phyloP scores from a whole-genome alignment of 345 rosid species.

The Rhizophora apiculata region DNA sequence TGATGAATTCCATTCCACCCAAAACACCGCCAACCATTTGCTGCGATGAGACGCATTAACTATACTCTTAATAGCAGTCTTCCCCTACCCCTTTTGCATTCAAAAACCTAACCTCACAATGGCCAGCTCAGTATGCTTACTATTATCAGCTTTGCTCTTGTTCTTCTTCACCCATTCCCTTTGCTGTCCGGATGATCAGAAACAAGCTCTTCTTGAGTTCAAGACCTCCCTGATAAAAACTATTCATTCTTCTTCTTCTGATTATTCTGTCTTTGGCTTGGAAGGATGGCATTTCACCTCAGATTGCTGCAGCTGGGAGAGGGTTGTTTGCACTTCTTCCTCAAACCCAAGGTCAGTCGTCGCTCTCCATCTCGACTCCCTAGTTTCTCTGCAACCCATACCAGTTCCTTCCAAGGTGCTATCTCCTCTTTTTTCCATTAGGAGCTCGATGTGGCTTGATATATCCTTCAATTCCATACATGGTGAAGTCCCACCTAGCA shows the following conservation, averaged over 20 bases:
- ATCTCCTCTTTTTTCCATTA: constrained; percentile 24
- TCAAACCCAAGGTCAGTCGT: constrained; percentile 11
- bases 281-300: constrained; percentile 28
- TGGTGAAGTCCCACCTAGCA: constrained; percentile 21
- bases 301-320: constrained; percentile 34
- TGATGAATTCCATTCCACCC: no score
- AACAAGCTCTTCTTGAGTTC: constrained; percentile 37
- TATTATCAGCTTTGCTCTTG: neutral
- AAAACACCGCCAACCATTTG: no score
- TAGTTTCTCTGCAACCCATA: constrained; percentile 3
- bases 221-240: constrained; percentile 17
- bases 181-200: constrained; percentile 27
- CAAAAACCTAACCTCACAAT: neutral
- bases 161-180: constrained; percentile 18
- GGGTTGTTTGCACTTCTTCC: constrained; percentile 20
- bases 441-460: constrained; percentile 25
- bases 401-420: constrained; percentile 18
- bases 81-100: neutral
- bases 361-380: constrained; percentile 19
- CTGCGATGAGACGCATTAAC: neutral
- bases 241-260: constrained; percentile 11
- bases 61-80: neutral
- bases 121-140: neutral
- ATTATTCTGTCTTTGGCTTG: constrained; percentile 19
- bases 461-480: constrained; percentile 17